Conservation (phyloP, 1,284 basidiomycete genomes). For the Cystobasidium sp. region DNA sequence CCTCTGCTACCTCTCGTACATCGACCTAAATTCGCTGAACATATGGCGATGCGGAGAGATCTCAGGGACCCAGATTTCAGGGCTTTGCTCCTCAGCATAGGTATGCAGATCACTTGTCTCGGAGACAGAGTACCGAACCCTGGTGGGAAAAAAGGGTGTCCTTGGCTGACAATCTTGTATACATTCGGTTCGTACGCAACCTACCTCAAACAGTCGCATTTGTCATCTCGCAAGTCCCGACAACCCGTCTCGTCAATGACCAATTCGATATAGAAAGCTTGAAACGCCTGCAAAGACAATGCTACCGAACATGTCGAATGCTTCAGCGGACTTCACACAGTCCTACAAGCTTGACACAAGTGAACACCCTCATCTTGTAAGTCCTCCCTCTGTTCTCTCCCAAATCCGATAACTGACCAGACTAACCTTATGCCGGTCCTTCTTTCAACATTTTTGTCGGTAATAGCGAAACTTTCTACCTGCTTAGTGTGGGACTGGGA, state of each 20-base stretch:
- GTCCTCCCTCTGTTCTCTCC: conserved; percentile 18
- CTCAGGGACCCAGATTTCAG: conserved; percentile 57
- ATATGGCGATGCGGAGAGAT: conserved; percentile 56
- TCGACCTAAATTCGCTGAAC: conserved; percentile 57
- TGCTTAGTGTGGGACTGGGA: conserved; percentile 55
- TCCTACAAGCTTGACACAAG: conserved; percentile 54
- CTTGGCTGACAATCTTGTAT: neutral
- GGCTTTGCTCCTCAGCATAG: conserved; percentile 56
- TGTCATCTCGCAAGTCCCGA: conserved; percentile 58
- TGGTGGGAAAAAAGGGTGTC: neutral
- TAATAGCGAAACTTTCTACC: conserved; percentile 57
- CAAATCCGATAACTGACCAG: neutral
- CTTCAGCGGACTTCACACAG: conserved; percentile 57
- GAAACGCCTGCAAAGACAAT: conserved; percentile 56
- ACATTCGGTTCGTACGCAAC: no score
- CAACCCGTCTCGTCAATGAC: conserved; percentile 54
- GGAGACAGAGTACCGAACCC: no score
- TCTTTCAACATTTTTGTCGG: neutral
- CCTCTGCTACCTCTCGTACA: conserved; percentile 58
- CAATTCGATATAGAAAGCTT: conserved; percentile 57
- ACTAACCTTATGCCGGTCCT: neutral
- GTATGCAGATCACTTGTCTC: conserved; percentile 46
- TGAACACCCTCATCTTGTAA: conserved; percentile 58
- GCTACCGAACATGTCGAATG: conserved; percentile 55
- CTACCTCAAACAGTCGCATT: conserved; percentile 54